These are phyloP conservation scores for Ceratocystis albifundus DNA, from an alignment of 2,329 filamentous ascomycete species.

Conservation along the genomic window DNA sequence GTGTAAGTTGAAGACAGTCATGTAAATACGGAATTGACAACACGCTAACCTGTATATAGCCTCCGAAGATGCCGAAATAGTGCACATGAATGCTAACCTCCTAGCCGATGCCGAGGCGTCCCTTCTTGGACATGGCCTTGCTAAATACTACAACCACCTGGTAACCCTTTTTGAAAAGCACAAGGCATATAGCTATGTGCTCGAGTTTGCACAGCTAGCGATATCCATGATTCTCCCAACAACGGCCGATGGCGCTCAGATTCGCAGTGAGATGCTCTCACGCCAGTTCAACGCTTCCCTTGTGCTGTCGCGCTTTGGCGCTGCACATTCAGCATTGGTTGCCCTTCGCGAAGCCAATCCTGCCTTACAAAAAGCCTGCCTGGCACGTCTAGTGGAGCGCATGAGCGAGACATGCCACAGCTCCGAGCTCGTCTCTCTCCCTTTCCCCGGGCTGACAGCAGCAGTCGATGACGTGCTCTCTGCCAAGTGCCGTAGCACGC, in stretches of 20 bases:
- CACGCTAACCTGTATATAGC: slow-evolving; percentile 30
- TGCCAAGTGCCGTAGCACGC: slow-evolving; percentile 56
- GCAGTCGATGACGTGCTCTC: slow-evolving; percentile 69
- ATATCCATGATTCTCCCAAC: slow-evolving; percentile 47
- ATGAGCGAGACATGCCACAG: slow-evolving; percentile 58
- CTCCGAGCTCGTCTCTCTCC: slow-evolving; percentile 59
- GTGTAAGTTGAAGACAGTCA: slow-evolving; percentile 45
- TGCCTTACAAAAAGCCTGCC: slow-evolving; percentile 58
- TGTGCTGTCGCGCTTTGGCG: slow-evolving; percentile 65
- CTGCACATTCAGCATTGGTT: slow-evolving; percentile 68
- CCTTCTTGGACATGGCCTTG: slow-evolving; percentile 61
- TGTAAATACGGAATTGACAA: background rate
- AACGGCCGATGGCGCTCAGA: slow-evolving; percentile 19
- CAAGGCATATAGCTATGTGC: slow-evolving; percentile 65
- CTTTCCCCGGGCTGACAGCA: slow-evolving; percentile 65
- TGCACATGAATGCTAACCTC: slow-evolving; percentile 29
- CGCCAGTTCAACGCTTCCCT: slow-evolving; percentile 75
- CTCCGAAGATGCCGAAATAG: slow-evolving; percentile 36
- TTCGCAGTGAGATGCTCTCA: slow-evolving; percentile 60
- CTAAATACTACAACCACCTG: slow-evolving; percentile 79
- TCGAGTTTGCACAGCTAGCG: slow-evolving; percentile 69
- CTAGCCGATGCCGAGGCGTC: slow-evolving; percentile 37
- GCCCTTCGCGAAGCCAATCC: slow-evolving; percentile 53
- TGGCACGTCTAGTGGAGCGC: slow-evolving; percentile 56
- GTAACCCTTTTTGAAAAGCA: slow-evolving; percentile 68